Conservation (phyloP, 2,329 filamentous ascomycete genomes). For the Coniella lustricola region DNA sequence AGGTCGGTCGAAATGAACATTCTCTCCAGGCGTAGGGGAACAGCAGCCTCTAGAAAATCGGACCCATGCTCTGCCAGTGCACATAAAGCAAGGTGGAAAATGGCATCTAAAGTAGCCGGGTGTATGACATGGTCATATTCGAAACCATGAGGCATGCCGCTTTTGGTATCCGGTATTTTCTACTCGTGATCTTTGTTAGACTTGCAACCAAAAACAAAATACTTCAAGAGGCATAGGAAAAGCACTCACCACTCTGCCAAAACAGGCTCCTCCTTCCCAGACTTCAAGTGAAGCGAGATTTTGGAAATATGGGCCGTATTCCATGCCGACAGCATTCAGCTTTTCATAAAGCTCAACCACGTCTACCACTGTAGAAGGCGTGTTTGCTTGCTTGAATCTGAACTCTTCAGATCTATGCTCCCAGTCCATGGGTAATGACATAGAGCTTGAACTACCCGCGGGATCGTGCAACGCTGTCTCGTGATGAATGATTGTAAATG, state of each 20-base stretch:
- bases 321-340: not conserved
- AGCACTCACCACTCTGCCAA: conserved; percentile 1
- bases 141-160: not conserved
- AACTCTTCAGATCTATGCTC: not conserved
- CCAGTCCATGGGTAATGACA: not conserved
- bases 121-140: conserved; percentile 1
- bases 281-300: not conserved
- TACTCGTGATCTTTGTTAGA: not conserved
- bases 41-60: not conserved
- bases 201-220: not conserved
- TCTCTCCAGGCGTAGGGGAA: not conserved
- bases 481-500: not conserved
- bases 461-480: not conserved
- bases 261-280: not conserved
- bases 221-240: not conserved
- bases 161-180: conserved; percentile 1
- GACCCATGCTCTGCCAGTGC: not conserved
- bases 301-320: not conserved
- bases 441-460: not conserved
- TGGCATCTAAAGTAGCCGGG: conserved; percentile 1
- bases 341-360: not conserved
- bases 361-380: not conserved
- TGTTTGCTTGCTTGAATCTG: not conserved
- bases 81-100: not conserved
- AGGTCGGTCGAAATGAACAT: not conserved